Conservation (phyloP, 345 rosid genomes). For the Eucalyptus decipiens region DNA sequence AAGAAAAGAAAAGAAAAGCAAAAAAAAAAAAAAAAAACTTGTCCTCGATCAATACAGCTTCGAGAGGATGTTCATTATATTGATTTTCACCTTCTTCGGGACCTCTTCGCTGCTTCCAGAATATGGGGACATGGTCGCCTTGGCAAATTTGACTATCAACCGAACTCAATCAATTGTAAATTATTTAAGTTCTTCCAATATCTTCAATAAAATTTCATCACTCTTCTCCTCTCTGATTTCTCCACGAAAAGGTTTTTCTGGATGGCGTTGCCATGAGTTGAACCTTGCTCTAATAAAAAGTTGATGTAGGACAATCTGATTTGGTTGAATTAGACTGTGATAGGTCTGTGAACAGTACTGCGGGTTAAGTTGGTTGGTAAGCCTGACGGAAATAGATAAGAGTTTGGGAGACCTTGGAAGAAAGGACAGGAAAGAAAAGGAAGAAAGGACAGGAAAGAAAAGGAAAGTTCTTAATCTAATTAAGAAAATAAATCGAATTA, state of each 20-base stretch:
- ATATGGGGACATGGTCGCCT: not conserved
- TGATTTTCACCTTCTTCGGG: not conserved
- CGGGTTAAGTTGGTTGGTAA: not conserved
- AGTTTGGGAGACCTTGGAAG: no score
- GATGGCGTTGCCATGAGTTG: not conserved
- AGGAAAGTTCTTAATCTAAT: not conserved
- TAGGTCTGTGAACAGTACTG: not conserved
- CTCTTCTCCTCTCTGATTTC: not conserved
- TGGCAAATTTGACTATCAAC: not conserved
- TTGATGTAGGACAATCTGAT: not conserved
- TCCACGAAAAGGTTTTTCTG: not conserved
- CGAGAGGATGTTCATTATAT: not conserved
- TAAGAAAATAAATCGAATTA: not conserved
- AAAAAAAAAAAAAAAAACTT: no score
- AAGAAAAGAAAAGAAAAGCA: no score
- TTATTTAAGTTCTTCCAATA: not conserved
- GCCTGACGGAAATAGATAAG: not conserved
- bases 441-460: no score
- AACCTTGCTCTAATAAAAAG: not conserved
- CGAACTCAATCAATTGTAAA: not conserved
- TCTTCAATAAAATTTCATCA: not conserved
- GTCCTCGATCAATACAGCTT: not conserved
- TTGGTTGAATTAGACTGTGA: not conserved
- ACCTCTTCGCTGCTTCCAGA: not conserved
- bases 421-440: no score